Base-by-base conservation (phyloP, 2,329 filamentous ascomycete species). In the Monilinia polystroma region DNA sequence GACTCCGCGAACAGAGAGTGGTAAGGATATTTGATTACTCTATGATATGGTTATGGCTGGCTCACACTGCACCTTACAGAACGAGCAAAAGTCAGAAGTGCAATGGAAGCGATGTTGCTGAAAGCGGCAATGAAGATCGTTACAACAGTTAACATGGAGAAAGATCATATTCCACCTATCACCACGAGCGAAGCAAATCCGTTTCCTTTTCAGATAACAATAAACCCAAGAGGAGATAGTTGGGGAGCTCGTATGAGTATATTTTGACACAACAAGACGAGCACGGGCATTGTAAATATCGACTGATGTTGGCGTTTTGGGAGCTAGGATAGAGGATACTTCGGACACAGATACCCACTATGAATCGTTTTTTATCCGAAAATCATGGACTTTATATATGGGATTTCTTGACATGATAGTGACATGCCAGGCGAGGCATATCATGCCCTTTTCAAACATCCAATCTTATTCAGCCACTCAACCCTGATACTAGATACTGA, bases 121-220 rank as follows among this genome's bases (percentile, higher is more conserved):
- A 91, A 92, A 69, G 91, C 93, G 8, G 90, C 91, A 67, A 87
- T 96, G 82, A 96, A 97, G 79, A 94, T 97, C 73, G 87, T 97
- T 72, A 89, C 88, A 69, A 90, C 91, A 64, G 93, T 92, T 74
- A 96, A 96, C 79, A 82, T 86, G 63, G 90, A 97, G 79, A 96
- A 96, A 77, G 92, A 96, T 75, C 95, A 98, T 78, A 98, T 99
- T 71, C 95, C 95, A 1, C 95, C 94, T 62, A 98, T 98, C 74
- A 97, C 93, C 11, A 95, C 93, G 29, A 93, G 89, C 76, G 92
- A 94, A 70, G 83, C 90, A 58, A 98, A 98, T 77, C 94, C 95
- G 0, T 99, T 98, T 75, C 94, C 94, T 0, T 98, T 96, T 79
- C 90, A 93, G 78, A 96, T 98, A 76, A 85, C 90, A 69, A 87